Evolutionary conservation across 257 asterid genomes (phyloP).

Genomic region (Solanum medicagineum): DNA sequence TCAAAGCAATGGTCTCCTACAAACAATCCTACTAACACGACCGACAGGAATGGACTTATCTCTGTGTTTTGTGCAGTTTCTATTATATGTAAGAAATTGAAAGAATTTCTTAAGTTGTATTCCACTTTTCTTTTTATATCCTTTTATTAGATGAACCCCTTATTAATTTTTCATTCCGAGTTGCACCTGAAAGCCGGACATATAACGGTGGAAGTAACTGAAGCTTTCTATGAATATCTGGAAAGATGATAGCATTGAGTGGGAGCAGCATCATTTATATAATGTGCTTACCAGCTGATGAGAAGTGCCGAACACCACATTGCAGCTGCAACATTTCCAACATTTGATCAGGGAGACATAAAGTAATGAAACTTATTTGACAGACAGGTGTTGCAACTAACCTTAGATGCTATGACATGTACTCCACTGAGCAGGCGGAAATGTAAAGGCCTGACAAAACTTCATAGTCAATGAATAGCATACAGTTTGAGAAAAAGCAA

Average conservation of each 20-base stretch:
- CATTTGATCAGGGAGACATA: conserved; percentile 11
- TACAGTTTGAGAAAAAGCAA: neutral
- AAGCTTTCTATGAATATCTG: neutral
- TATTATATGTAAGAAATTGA: neutral
- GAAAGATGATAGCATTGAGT: neutral
- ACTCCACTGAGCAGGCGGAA: conserved; percentile 32
- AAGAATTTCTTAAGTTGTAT: neutral
- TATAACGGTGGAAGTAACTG: neutral
- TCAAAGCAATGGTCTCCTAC: neutral
- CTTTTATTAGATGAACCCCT: neutral
- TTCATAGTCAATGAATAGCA: conserved; percentile 12
- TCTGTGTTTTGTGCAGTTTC: neutral
- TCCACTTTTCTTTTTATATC: neutral
- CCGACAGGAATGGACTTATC: neutral
- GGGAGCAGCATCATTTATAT: neutral
- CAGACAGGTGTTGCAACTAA: conserved; percentile 19
- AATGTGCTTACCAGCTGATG: conserved; percentile 57
- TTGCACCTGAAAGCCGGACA: neutral
- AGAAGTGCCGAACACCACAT: conserved; percentile 46
- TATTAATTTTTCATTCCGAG: neutral
- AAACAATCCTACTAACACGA: neutral
- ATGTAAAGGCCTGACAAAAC: conserved; percentile 41
- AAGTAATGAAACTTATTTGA: neutral
- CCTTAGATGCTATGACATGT: conserved; percentile 43
- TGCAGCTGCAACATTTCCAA: conserved; percentile 45